Conservation (phyloP, 2,329 filamentous ascomycete genomes). For the Daldinia sp. region DNA sequence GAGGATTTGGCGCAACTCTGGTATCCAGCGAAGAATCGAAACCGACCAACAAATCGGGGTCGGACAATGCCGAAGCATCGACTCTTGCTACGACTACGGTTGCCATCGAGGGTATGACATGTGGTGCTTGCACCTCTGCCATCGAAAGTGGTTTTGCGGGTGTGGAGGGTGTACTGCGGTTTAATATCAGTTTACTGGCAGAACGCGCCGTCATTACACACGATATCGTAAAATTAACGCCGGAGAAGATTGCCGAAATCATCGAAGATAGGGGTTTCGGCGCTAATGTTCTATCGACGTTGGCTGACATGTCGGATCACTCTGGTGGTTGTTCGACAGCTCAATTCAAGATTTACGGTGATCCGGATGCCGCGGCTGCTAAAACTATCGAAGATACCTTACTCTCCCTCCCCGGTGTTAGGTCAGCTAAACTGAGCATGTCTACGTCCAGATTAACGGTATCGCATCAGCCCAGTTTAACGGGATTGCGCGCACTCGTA, state of each 20-base stretch:
- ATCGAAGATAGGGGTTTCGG: slow-evolving; percentile 94
- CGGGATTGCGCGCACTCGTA: slow-evolving; percentile 84
- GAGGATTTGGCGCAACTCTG: slow-evolving; percentile 83
- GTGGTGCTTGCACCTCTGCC: slow-evolving; percentile 92
- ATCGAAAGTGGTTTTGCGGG: slow-evolving; percentile 83
- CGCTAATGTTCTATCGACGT: slow-evolving; percentile 80
- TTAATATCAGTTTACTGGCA: slow-evolving; percentile 94
- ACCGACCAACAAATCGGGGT: slow-evolving; percentile 47
- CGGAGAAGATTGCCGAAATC: slow-evolving; percentile 79
- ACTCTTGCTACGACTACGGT: slow-evolving; percentile 78
- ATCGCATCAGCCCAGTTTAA: slow-evolving; percentile 72
- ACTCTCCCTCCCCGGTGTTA: slow-evolving; percentile 72
- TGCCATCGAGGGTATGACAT: slow-evolving; percentile 96
- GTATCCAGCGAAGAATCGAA: slow-evolving; percentile 71
- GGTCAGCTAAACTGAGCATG: slow-evolving; percentile 76
- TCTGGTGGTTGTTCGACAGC: slow-evolving; percentile 67
- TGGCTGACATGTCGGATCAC: slow-evolving; percentile 64
- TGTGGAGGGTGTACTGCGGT: slow-evolving; percentile 80
- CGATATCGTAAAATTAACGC: slow-evolving; percentile 73
- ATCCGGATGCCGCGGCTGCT: slow-evolving; percentile 75
- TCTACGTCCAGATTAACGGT: slow-evolving; percentile 78
- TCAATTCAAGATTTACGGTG: slow-evolving; percentile 85
- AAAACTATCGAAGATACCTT: slow-evolving; percentile 75
- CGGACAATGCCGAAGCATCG: slow-evolving; percentile 45
- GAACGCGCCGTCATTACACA: slow-evolving; percentile 91